Percentiles rank a stretch among this genome's conserved stretches.
These are phyloP conservation scores for Penicillium taxi DNA, from an alignment of 495 filamentous ascomycete genomes.

Conservation along the genomic window DNA sequence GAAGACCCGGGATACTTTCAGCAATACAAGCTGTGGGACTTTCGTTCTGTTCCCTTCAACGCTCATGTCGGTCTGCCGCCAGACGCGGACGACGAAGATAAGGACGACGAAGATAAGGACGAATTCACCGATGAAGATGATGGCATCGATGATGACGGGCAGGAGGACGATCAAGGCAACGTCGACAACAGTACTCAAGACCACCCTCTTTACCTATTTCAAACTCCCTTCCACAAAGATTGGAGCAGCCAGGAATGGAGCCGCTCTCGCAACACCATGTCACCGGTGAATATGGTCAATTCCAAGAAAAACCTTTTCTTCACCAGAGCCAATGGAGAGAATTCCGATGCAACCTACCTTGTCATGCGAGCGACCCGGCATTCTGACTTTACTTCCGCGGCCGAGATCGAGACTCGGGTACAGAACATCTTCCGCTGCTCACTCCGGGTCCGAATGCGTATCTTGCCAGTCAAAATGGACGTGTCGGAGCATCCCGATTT, in stretches of 20 bases:
- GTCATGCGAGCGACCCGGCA: conserved; percentile 54
- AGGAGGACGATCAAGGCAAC: not conserved
- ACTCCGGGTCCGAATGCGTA: conserved; percentile 49
- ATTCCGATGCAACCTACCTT: conserved; percentile 42
- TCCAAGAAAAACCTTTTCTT: conserved; percentile 61
- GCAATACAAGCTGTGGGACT: conserved; percentile 62
- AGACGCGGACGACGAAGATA: conserved; percentile 25
- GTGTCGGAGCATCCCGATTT: conserved; percentile 10
- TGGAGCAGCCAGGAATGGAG: conserved; percentile 58
- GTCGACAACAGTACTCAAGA: not conserved
- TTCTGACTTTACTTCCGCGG: conserved; percentile 49
- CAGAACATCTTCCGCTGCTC: conserved; percentile 51
- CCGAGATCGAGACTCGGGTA: conserved; percentile 54
- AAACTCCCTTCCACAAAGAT: conserved; percentile 35
- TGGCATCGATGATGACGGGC: conserved; percentile 29
- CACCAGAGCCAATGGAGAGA: conserved; percentile 19
- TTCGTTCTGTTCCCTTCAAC: conserved; percentile 37
- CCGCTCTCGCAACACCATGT: conserved; percentile 33
- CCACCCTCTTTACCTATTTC: conserved; percentile 22
- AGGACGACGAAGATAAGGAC: conserved; percentile 1
- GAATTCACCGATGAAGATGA: conserved; percentile 35
- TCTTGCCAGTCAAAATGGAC: conserved; percentile 17
- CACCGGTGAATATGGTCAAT: conserved; percentile 50
- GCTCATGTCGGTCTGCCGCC: conserved; percentile 3
- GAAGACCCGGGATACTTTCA: conserved; percentile 47